A percentile compares a stretch with the other conserved stretches of the same genome.
Conservation (phyloP, 2,329 filamentous ascomycete genomes). For the Aureobasidium sp. region DNA sequence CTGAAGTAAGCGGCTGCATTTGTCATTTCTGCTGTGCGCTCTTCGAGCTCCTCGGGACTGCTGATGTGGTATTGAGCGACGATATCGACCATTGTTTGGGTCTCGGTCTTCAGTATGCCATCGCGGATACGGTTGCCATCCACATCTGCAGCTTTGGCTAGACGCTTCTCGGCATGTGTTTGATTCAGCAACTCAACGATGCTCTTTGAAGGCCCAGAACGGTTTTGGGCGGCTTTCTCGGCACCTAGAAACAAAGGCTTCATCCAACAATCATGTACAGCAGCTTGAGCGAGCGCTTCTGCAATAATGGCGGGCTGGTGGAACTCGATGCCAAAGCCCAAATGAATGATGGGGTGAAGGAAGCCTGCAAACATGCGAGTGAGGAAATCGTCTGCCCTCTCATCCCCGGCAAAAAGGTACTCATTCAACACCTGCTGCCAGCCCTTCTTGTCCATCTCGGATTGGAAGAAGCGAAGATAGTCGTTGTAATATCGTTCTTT, state of each 20-base stretch:
- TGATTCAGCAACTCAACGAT: slow-evolving; percentile 56
- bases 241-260: slow-evolving; percentile 44
- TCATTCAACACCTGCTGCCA: slow-evolving; percentile 56
- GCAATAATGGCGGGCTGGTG: slow-evolving; percentile 72
- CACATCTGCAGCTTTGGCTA: slow-evolving; percentile 44
- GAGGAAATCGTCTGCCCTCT: slow-evolving; percentile 60
- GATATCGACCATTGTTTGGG: slow-evolving; percentile 55
- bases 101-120: slow-evolving; percentile 54
- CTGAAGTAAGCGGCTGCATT: slow-evolving; percentile 54
- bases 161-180: slow-evolving; percentile 46
- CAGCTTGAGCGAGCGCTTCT: slow-evolving; percentile 67
- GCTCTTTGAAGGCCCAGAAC: slow-evolving; percentile 21
- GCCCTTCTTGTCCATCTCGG: slow-evolving; percentile 57
- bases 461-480: slow-evolving; percentile 68
- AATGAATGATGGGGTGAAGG: slow-evolving; percentile 73
- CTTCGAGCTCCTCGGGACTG: slow-evolving; percentile 46
- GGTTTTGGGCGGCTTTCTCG: slow-evolving; percentile 36
- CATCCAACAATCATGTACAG: slow-evolving; percentile 56
- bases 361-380: slow-evolving; percentile 61
- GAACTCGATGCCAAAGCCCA: slow-evolving; percentile 80
- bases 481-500: slow-evolving; percentile 59
- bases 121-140: slow-evolving; percentile 60
- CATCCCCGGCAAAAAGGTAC: slow-evolving; percentile 60
- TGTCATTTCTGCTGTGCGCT: slow-evolving; percentile 59
- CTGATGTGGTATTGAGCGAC: slow-evolving; percentile 48